Percentiles rank a stretch among this genome's conserved stretches.
These are phyloP conservation scores for Eucalyptus cloeziana DNA, from an alignment of 345 rosid genomes.

Conservation along the genomic window DNA sequence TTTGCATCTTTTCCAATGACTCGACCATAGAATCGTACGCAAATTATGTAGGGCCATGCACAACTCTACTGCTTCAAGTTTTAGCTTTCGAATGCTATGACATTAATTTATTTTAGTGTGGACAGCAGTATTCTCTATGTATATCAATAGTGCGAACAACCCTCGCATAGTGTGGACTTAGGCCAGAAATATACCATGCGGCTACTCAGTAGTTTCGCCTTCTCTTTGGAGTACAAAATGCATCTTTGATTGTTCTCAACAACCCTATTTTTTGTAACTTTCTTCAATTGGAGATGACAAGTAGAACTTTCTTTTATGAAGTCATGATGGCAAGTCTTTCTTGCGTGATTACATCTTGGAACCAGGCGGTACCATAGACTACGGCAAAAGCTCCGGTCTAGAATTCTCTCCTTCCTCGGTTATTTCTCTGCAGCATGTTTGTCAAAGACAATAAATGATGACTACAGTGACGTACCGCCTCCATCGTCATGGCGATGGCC, in stretches of 20 bases:
- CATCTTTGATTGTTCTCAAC: neutral
- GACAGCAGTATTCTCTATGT: neutral
- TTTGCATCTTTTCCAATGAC: neutral
- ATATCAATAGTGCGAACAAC: neutral
- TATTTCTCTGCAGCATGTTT: neutral
- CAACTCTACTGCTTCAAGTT: neutral
- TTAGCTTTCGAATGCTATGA: neutral
- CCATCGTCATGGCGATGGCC: neutral
- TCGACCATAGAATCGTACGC: neutral
- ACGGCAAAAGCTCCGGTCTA: neutral
- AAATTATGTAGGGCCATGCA: neutral
- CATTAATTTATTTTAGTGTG: neutral
- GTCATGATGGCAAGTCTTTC: neutral
- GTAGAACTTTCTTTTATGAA: neutral
- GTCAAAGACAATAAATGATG: neutral
- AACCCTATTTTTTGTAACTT: neutral
- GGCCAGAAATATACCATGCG: neutral
- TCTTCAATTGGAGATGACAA: neutral
- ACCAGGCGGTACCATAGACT: neutral
- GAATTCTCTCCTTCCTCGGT: neutral
- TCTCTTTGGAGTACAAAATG: neutral
- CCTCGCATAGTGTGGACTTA: neutral
- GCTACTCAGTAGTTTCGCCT: neutral
- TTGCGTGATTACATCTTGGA: neutral
- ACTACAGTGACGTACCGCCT: neutral